Conservation (phyloP, 2,329 filamentous ascomycete species). For the Penicillium sp. region DNA sequence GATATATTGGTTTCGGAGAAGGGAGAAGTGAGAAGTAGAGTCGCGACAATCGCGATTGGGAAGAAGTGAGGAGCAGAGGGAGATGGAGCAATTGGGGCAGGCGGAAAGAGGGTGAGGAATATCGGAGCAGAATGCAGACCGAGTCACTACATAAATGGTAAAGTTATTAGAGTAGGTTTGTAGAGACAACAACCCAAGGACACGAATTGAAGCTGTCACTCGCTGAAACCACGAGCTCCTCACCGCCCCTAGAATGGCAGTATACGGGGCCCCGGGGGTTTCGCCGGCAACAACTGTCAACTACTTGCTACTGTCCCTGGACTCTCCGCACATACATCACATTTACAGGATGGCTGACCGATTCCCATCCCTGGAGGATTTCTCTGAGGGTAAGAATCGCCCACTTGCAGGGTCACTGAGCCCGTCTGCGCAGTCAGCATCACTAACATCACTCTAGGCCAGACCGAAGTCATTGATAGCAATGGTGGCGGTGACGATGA, state of each 20-base stretch:
- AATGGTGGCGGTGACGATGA: constrained; percentile 57
- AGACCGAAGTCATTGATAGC: constrained; percentile 32
- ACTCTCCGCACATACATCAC: background rate
- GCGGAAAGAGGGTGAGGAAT: background rate
- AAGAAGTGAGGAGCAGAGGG: background rate
- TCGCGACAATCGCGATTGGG: background rate
- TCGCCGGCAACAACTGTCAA: constrained; percentile 24
- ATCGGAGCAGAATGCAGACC: background rate
- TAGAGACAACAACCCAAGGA: background rate
- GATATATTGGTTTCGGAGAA: background rate
- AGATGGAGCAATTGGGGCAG: background rate
- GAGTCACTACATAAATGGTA: background rate
- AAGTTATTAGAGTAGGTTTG: background rate
- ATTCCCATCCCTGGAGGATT: constrained; percentile 75
- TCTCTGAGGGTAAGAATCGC: constrained; percentile 54
- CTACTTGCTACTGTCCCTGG: constrained; percentile 5
- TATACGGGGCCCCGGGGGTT: constrained; percentile 12
- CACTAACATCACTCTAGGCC: constrained; percentile 31
- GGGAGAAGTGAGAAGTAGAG: background rate
- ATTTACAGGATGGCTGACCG: constrained; percentile 63
- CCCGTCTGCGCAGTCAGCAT: constrained; percentile 19
- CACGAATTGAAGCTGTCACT: constrained; percentile 10
- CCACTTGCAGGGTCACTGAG: constrained; percentile 17
- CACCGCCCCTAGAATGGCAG: constrained; percentile 15
- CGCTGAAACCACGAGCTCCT: constrained; percentile 12